phyloP scores from a whole-genome alignment of 78 protist species.

The Dictyostelium purpureum region DNA sequence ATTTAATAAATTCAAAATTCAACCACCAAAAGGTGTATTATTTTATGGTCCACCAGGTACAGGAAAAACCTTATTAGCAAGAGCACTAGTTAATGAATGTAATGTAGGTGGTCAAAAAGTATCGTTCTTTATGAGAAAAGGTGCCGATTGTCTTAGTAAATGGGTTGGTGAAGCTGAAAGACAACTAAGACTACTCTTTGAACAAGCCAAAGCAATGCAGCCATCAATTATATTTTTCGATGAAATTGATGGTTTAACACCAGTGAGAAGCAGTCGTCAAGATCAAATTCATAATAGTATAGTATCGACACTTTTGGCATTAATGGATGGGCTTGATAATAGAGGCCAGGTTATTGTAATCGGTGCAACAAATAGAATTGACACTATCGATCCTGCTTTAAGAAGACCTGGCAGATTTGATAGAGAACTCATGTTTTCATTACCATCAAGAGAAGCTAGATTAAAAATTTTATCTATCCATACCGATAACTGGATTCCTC shows the following conservation, averaged over 20 bases:
- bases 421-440: conserved; percentile 88
- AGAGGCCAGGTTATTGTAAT: conserved; percentile 91
- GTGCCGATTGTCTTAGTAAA: conserved; percentile 88
- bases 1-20: conserved; percentile 48
- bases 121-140: conserved; percentile 97
- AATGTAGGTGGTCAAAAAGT: conserved; percentile 78
- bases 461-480: conserved; percentile 83
- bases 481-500: conserved; percentile 85
- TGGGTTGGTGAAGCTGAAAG: conserved; percentile 98
- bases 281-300: conserved; percentile 92
- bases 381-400: conserved; percentile 97
- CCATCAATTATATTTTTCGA: conserved; percentile 98
- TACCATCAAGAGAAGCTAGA: conserved; percentile 85
- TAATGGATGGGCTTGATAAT: conserved; percentile 96
- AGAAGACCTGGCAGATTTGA: conserved; percentile 95
- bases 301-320: conserved; percentile 93
- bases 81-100: conserved; percentile 90
- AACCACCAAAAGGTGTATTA: conserved; percentile 79
- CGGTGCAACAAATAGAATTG: conserved; percentile 97
- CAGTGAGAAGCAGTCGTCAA: conserved; percentile 85
- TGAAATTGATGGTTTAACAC: conserved; percentile 91
- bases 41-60: conserved; percentile 89
- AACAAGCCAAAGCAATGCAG: conserved; percentile 87
- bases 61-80: conserved; percentile 78
- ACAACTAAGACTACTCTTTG: conserved; percentile 92